Evolutionary conservation across 805 yeast species (phyloP).

Genomic region (Pichia thaimueangensis): DNA sequence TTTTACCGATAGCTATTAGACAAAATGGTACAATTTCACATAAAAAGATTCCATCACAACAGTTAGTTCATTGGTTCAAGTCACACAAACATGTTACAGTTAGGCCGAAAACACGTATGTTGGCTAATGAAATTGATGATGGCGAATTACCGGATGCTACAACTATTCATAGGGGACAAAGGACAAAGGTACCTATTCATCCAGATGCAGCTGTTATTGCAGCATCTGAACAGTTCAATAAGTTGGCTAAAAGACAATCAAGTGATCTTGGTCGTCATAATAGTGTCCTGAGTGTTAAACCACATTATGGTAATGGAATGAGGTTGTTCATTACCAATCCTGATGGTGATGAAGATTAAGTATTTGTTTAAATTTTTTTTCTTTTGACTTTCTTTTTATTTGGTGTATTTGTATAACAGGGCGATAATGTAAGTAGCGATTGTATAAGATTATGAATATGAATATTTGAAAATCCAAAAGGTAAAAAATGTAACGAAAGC

Average conservation of each 20-base stretch:
- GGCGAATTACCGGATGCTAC: conserved; percentile 39
- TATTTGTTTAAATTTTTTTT: no score
- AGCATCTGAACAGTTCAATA: conserved; percentile 27
- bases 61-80: conserved; percentile 22
- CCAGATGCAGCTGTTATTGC: conserved; percentile 30
- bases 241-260: conserved; percentile 14
- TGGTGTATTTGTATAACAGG: no score
- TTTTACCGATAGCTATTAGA: conserved; percentile 43
- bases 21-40: conserved; percentile 33
- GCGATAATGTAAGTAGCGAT: no score
- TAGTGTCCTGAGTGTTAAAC: conserved; percentile 24
- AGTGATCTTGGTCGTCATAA: conserved; percentile 27
- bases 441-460: not conserved
- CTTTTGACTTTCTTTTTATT: no score
- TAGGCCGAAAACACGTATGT: conserved; percentile 58
- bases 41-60: conserved; percentile 25
- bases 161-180: conserved; percentile 23
- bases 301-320: conserved; percentile 13
- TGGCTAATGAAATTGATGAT: conserved; percentile 74
- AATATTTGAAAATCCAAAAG: not conserved
- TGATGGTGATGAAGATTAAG: conserved; percentile 41
- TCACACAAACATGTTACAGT: conserved; percentile 54
- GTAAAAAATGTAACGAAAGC: no score
- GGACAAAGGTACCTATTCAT: conserved; percentile 26
- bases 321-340: conserved; percentile 52